phyloP scores from a whole-genome alignment of 208 protist species.

The Acanthamoeba lugdunensis region DNA sequence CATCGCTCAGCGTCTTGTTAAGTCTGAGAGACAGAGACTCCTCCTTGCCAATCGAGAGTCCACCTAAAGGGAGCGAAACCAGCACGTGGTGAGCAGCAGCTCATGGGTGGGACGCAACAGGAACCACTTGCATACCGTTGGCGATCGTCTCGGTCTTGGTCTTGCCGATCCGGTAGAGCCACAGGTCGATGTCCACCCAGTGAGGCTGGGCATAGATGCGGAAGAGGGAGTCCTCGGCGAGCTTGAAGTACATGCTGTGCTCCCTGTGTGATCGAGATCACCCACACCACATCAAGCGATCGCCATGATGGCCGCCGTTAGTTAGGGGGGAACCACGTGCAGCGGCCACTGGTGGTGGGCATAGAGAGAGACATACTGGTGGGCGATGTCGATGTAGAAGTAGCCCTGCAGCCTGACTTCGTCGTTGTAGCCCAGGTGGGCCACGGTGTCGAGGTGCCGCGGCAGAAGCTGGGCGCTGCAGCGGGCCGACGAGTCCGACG shows the following conservation, averaged over 20 bases:
- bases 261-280: not conserved
- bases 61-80: not conserved
- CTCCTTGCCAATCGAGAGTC: conserved; percentile 56
- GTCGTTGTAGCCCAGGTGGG: conserved; percentile 59
- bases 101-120: not conserved
- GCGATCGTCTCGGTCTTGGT: conserved; percentile 52
- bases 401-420: conserved; percentile 70
- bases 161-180: conserved; percentile 39
- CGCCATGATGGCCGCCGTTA: too few relatives aligned
- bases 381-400: conserved; percentile 64
- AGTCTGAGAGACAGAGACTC: conserved; percentile 63
- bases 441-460: conserved; percentile 21
- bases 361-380: not conserved
- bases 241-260: conserved; percentile 63
- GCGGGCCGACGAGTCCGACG: not conserved
- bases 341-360: not conserved
- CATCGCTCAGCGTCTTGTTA: conserved; percentile 22
- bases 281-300: not conserved
- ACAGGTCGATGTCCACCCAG: conserved; percentile 71
- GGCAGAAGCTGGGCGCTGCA: conserved; percentile 67
- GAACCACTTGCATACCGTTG: not conserved
- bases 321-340: too few relatives aligned
- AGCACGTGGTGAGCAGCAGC: too few relatives aligned
- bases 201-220: conserved; percentile 66
- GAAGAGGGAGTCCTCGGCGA: conserved; percentile 44